Conservation (phyloP, 192 early-diverging fungal genomes). For the Obelidium mucronatum region DNA sequence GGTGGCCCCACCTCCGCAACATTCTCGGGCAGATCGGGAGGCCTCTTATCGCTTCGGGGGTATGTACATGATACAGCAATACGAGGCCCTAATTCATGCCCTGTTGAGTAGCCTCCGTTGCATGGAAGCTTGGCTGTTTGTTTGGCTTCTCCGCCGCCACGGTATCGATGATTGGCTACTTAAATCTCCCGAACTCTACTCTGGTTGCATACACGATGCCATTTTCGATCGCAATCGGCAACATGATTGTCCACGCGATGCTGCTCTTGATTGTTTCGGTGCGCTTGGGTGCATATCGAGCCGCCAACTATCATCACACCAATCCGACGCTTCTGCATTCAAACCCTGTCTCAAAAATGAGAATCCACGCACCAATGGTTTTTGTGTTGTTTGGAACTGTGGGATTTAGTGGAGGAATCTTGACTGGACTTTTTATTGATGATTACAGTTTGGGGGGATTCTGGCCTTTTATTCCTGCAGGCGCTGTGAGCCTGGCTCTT, state of each 20-base stretch:
- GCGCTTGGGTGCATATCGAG: conserved; percentile 15
- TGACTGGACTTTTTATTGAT: conserved; percentile 11
- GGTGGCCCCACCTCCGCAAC: conserved; percentile 4
- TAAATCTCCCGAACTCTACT: background rate
- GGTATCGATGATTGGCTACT: conserved; percentile 21
- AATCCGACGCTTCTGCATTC: background rate
- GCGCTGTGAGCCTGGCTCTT: background rate
- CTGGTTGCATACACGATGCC: conserved; percentile 1
- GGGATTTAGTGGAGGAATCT: conserved; percentile 12
- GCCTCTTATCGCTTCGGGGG: conserved; percentile 14
- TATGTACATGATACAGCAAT: background rate
- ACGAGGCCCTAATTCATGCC: background rate
- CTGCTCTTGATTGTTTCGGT: conserved; percentile 11
- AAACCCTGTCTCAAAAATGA: conserved; percentile 5
- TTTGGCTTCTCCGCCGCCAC: background rate
- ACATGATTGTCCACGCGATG: conserved; percentile 10
- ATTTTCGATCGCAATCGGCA: conserved; percentile 15
- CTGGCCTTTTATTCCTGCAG: conserved; percentile 22
- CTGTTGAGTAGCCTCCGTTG: conserved; percentile 4
- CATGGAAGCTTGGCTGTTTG: conserved; percentile 27
- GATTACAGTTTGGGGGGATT: conserved; percentile 4
- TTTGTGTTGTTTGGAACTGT: conserved; percentile 2
- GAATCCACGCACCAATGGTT: conserved; percentile 9
- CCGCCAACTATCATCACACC: background rate
- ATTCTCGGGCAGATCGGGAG: background rate